phyloP scores from a whole-genome alignment of 2,329 filamentous ascomycete species.

The Penicillium sumatraense region DNA sequence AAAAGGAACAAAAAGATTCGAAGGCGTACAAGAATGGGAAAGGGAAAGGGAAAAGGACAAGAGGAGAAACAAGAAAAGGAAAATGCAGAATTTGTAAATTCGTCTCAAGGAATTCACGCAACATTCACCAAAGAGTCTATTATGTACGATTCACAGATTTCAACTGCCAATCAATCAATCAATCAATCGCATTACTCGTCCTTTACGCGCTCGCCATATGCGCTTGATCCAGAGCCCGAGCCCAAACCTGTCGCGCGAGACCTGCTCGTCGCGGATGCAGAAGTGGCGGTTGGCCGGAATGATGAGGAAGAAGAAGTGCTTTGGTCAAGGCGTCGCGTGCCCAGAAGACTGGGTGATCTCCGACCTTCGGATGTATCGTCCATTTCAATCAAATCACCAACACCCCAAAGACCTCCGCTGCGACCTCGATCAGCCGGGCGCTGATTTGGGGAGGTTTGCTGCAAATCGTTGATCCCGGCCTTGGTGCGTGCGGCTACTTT shows the following conservation, averaged over 20 bases:
- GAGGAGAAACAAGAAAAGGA: neutral
- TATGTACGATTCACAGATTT: conserved; percentile 25
- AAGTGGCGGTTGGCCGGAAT: conserved; percentile 27
- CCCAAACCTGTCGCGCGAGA: conserved; percentile 34
- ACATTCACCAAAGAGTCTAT: conserved; percentile 21
- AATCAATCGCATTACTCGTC: conserved; percentile 34
- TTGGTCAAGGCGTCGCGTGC: conserved; percentile 22
- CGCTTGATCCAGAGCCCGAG: conserved; percentile 13
- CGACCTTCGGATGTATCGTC: conserved; percentile 42
- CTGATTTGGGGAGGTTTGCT: conserved; percentile 34
- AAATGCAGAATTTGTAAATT: conserved; percentile 18
- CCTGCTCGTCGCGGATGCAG: conserved; percentile 38
- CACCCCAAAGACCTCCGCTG: conserved; percentile 32
- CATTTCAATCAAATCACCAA: conserved; percentile 51
- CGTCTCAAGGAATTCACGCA: conserved; percentile 11
- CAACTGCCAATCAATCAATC: conserved; percentile 6
- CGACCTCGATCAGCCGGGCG: conserved; percentile 28
- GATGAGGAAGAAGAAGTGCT: conserved; percentile 30
- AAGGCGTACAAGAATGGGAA: neutral
- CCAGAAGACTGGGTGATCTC: conserved; percentile 23
- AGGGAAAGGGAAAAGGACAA: conserved; percentile 1
- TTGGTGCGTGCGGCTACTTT: conserved; percentile 67
- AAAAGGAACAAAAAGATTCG: conserved; percentile 5
- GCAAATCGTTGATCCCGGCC: conserved; percentile 44
- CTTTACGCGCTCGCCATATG: conserved; percentile 30